These are phyloP conservation scores for Populus hybrid DNA, from an alignment of 441 rosid species.

Conservation along the genomic window DNA sequence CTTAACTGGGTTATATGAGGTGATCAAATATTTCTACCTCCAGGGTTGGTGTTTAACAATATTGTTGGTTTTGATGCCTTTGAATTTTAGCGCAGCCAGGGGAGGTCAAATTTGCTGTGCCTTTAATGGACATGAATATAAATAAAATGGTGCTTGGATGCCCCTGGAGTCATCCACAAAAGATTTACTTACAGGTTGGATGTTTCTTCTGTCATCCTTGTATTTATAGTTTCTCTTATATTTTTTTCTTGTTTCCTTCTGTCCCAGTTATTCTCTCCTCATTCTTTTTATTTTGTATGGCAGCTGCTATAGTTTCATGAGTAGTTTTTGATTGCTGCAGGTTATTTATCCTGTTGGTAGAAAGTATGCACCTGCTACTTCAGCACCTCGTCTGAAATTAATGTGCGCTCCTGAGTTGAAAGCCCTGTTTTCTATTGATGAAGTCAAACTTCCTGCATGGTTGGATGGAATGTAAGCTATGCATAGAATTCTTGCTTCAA, in stretches of 20 bases:
- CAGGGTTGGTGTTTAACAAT: conserved; percentile 13
- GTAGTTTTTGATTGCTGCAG: conserved; percentile 30
- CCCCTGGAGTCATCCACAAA: conserved; percentile 86
- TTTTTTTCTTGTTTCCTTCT: background rate
- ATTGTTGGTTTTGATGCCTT: conserved; percentile 47
- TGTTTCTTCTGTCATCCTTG: conserved; percentile 17
- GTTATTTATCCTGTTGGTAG: conserved; percentile 74
- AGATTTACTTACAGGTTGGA: conserved; percentile 79
- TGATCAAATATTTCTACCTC: conserved; percentile 1
- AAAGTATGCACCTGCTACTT: conserved; percentile 63
- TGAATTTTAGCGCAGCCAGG: conserved; percentile 73
- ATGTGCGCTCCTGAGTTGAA: conserved; percentile 66
- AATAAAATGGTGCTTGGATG: conserved; percentile 77
- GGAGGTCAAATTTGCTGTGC: conserved; percentile 93
- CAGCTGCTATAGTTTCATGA: conserved; percentile 12
- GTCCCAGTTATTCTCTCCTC: conserved; percentile 6
- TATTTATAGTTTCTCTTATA: background rate
- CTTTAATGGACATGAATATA: conserved; percentile 66
- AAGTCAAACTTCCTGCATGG: conserved; percentile 95
- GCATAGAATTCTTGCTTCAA: conserved; percentile 4
- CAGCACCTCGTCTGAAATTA: conserved; percentile 82
- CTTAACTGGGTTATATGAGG: conserved; percentile 6
- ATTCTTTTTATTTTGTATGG: background rate
- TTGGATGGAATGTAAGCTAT: conserved; percentile 76
- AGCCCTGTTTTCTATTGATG: conserved; percentile 64